Conservation (phyloP, 2,329 filamentous ascomycete species). For the Akanthomyces uredinophilus region DNA sequence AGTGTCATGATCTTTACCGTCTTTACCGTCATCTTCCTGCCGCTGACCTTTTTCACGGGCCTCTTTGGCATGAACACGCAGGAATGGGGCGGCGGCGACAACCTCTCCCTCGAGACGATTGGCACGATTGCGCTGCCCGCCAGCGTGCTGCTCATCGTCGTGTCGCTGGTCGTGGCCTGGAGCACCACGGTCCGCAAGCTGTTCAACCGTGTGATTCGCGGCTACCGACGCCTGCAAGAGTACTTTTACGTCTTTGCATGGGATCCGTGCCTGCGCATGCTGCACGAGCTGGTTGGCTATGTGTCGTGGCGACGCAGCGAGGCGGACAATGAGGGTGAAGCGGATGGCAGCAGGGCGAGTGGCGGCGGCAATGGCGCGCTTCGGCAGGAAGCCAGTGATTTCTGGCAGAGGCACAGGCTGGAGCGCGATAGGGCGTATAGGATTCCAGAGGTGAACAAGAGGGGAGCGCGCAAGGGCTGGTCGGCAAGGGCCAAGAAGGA, state of each 20-base stretch:
- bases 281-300: conserved; percentile 1
- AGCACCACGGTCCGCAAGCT: conserved; percentile 39
- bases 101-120: conserved; percentile 39
- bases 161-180: conserved; percentile 52
- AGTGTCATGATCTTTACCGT: conserved; percentile 63
- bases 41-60: conserved; percentile 60
- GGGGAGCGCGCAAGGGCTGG: conserved; percentile 11
- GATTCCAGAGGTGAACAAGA: conserved; percentile 35
- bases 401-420: conserved; percentile 36
- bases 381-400: conserved; percentile 34
- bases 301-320: not conserved
- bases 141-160: conserved; percentile 43
- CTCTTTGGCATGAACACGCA: conserved; percentile 61
- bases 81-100: conserved; percentile 51
- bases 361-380: conserved; percentile 17
- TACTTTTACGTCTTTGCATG: conserved; percentile 23
- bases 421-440: conserved; percentile 36
- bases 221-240: conserved; percentile 15
- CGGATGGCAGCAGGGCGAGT: conserved; percentile 19
- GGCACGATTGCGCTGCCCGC: conserved; percentile 44
- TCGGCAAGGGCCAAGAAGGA: conserved; percentile 11
- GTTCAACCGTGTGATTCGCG: conserved; percentile 22
- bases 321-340: not conserved
- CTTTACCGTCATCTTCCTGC: conserved; percentile 59
- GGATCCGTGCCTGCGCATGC: conserved; percentile 18